phyloP scores from a whole-genome alignment of 805 yeast species.

The Suhomyces prunicola region DNA sequence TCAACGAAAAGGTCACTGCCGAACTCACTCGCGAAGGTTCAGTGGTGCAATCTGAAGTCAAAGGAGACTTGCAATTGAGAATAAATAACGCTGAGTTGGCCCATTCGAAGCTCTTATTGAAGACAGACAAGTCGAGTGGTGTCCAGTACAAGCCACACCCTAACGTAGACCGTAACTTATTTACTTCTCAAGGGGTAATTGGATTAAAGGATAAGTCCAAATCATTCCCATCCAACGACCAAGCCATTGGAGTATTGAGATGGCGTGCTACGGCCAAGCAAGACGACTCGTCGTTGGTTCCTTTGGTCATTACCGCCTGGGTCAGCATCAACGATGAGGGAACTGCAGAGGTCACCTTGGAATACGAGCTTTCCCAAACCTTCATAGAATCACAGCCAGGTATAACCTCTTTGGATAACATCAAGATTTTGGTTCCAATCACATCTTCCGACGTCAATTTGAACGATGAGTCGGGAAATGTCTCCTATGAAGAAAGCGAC shows the following conservation, averaged over 20 bases:
- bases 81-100: conserved; percentile 74
- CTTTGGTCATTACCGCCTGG: conserved; percentile 83
- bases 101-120: conserved; percentile 58
- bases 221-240: conserved; percentile 89
- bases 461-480: conserved; percentile 44
- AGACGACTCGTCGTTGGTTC: conserved; percentile 48
- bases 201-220: conserved; percentile 74
- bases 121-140: conserved; percentile 46
- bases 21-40: conserved; percentile 83
- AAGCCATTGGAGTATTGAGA: conserved; percentile 85
- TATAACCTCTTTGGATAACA: conserved; percentile 49
- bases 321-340: conserved; percentile 61
- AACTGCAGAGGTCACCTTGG: conserved; percentile 74
- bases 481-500: conserved; percentile 55
- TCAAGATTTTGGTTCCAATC: conserved; percentile 62
- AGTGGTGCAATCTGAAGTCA: conserved; percentile 64
- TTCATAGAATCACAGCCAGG: conserved; percentile 25
- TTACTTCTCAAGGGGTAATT: conserved; percentile 54
- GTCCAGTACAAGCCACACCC: conserved; percentile 92
- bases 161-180: conserved; percentile 79
- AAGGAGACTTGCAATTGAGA: conserved; percentile 88
- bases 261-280: conserved; percentile 76
- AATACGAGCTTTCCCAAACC: conserved; percentile 67
- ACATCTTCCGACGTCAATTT: conserved; percentile 53
- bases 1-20: conserved; percentile 76